phyloP scores from a whole-genome alignment of 2,329 filamentous ascomycete genomes.

The Trichoderma koningiopsis region DNA sequence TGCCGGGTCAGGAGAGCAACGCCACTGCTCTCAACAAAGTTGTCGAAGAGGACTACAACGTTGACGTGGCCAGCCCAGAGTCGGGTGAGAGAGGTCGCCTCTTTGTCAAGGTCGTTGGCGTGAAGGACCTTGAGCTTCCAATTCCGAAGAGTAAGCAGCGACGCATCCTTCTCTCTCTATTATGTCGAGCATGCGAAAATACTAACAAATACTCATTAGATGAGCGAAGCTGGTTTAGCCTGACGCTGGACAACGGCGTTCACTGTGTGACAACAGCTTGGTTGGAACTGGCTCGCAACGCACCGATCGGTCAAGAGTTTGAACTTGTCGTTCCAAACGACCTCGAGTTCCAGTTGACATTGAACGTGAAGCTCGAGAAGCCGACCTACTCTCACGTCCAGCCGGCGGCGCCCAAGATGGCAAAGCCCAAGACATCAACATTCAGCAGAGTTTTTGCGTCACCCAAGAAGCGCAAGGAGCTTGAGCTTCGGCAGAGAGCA shows the following conservation, averaged over 20 bases:
- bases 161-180: background rate
- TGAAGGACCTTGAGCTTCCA: constrained; percentile 92
- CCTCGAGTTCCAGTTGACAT: constrained; percentile 96
- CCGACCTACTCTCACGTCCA: constrained; percentile 62
- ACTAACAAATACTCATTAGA: constrained; percentile 54
- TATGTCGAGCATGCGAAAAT: background rate
- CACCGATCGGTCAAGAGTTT: constrained; percentile 96
- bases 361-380: constrained; percentile 92
- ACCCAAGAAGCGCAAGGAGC: constrained; percentile 94
- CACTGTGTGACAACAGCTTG: constrained; percentile 97
- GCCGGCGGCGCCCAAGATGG: constrained; percentile 61
- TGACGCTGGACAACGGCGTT: constrained; percentile 96
- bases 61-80: constrained; percentile 66
- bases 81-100: constrained; percentile 84
- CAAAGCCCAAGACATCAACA: constrained; percentile 76
- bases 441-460: constrained; percentile 93
- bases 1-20: constrained; percentile 87
- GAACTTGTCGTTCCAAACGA: constrained; percentile 96
- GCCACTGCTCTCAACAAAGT: constrained; percentile 66
- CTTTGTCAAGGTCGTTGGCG: constrained; percentile 98
- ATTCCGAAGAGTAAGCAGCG: constrained; percentile 76
- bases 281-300: constrained; percentile 87
- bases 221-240: constrained; percentile 89
- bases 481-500: constrained; percentile 80
- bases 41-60: constrained; percentile 66